phyloP scores from a whole-genome alignment of 2,329 filamentous ascomycete genomes.

The Fusarium sp. region DNA sequence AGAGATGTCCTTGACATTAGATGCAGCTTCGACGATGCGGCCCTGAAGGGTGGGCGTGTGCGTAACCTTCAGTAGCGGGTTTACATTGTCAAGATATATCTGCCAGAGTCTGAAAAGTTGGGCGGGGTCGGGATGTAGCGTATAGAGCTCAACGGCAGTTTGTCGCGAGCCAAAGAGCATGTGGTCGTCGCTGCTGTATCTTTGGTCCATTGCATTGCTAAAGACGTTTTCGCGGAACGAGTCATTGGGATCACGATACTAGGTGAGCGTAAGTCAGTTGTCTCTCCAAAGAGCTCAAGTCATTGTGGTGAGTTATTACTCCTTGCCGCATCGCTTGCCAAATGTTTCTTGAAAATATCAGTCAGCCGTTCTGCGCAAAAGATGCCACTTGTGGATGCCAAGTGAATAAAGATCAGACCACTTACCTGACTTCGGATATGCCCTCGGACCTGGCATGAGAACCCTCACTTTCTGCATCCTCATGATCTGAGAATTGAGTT shows the following conservation, averaged over 20 bases:
- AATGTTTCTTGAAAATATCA: slow-evolving; percentile 7
- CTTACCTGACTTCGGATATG: slow-evolving; percentile 36
- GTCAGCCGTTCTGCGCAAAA: neutral
- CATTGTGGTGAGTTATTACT: neutral
- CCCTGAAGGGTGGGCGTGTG: slow-evolving; percentile 69
- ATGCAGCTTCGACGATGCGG: slow-evolving; percentile 65
- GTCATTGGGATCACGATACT: slow-evolving; percentile 16
- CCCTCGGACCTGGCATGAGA: neutral
- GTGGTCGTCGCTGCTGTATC: slow-evolving; percentile 60
- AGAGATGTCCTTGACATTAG: slow-evolving; percentile 58
- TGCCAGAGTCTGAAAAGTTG: slow-evolving; percentile 70
- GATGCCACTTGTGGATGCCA: neutral
- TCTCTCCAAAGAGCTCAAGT: accelerated
- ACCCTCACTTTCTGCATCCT: slow-evolving; percentile 2
- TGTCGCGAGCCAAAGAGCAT: slow-evolving; percentile 67
- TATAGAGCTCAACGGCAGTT: slow-evolving; percentile 60
- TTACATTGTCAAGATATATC: slow-evolving; percentile 70
- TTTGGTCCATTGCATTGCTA: slow-evolving; percentile 62
- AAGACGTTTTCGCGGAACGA: slow-evolving; percentile 50
- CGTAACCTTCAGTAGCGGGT: slow-evolving; percentile 72
- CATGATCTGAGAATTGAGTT: slow-evolving; percentile 25
- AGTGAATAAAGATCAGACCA: neutral
- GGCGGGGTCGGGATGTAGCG: slow-evolving; percentile 64
- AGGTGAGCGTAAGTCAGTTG: accelerated
- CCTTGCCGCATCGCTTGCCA: slow-evolving; percentile 29